phyloP scores from a whole-genome alignment of 257 asterid species.

The Dorcoceras hygrometricum region DNA sequence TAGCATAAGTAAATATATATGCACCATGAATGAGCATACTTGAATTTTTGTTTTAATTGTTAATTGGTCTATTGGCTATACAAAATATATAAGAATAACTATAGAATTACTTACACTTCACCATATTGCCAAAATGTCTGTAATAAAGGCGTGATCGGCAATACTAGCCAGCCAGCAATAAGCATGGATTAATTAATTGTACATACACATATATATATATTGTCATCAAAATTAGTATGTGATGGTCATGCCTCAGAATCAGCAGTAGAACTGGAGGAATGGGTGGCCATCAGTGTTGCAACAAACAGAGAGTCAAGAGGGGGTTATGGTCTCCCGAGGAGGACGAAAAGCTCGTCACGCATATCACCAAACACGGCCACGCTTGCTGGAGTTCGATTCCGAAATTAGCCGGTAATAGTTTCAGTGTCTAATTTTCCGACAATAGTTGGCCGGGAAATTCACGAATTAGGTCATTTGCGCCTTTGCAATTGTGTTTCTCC shows the following conservation, averaged over 20 bases:
- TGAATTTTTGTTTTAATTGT: not conserved
- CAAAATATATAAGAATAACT: too few relatives aligned
- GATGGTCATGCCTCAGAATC: slow-evolving; percentile 4
- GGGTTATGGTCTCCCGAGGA: slow-evolving; percentile 98
- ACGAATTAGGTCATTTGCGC: too few relatives aligned
- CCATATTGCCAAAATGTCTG: not conserved
- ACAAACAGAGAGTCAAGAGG: slow-evolving; percentile 89
- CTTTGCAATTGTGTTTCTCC: not conserved
- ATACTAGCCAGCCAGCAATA: too few relatives aligned
- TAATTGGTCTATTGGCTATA: not conserved
- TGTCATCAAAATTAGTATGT: too few relatives aligned
- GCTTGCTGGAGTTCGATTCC: slow-evolving; percentile 98
- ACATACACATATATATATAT: too few relatives aligned
- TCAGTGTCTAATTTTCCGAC: too few relatives aligned
- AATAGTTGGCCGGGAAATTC: too few relatives aligned
- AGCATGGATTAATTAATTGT: too few relatives aligned
- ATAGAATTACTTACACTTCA: not conserved
- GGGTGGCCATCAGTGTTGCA: slow-evolving; percentile 96
- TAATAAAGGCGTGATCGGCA: not conserved
- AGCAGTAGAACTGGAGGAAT: slow-evolving; percentile 21
- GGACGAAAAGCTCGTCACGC: slow-evolving; percentile 72
- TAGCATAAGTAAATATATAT: not conserved
- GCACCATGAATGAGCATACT: not conserved
- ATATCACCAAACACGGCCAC: slow-evolving; percentile 74
- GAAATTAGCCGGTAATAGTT: slow-evolving; percentile 56